Evolutionary conservation across 169 alveolate species (phyloP), one percentile per base, ranked within the genome.

Genomic region (Cryptosporidium felis): DNA sequence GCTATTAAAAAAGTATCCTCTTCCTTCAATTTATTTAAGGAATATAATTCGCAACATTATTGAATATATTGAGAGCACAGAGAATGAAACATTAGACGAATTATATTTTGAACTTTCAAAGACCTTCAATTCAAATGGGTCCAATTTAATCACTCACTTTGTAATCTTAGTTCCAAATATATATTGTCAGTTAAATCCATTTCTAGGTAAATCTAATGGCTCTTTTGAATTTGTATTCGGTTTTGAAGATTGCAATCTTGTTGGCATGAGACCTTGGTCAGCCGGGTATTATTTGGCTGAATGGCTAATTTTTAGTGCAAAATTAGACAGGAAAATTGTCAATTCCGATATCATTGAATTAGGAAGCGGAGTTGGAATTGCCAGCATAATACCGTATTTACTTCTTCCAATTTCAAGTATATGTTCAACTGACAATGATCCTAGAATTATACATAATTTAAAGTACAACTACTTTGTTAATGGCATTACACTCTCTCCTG

Each of bases 231-330:
- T 74, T 74, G 59, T 41, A 0, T 74, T 74, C 41, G 36, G 40
- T 3, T 74, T 53, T 56, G 60, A 74, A 53, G 47, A 74, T 9
- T 53, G 74, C 4, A 74, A 74, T 36, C 26, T 40, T 14, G 44
- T 74, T 36, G 85, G 85, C 36, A 74, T 74, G 74, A 74, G 85
- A 16, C 85, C 85, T 32, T 74, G 85, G 85, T 49, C 49, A 53
- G 85, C 85, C n/a, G 66, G 74, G 5, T 53, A 49, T 53, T 32
- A 36, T 12, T 67, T 74, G n/a, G 66, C 38, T 3, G 85, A 74
- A 23, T 53, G 85, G 85, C 74, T 74, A 18, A 28, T 53, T 38
- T 44, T 36, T 58, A 23, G 53, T 36, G 23, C 56, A 47, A 74
- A 53, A 0, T 26, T 56, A 14, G 42, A 53, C 12, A 74, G 67